Base-by-base conservation (phyloP, 495 filamentous ascomycete species). In the Parmelia sp. region DNA sequence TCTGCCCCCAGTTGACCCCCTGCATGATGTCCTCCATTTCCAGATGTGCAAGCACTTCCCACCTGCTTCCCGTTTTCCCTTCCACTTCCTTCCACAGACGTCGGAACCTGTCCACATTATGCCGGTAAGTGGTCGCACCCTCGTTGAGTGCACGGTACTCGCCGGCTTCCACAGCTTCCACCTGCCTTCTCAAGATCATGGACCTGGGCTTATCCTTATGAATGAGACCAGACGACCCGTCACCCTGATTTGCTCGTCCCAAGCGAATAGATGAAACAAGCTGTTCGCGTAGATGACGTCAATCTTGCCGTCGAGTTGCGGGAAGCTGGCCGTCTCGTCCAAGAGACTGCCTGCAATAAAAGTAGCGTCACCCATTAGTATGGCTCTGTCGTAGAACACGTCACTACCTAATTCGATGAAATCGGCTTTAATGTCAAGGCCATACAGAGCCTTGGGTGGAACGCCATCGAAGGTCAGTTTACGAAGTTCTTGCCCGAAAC, bases 261-360 rank as follows among this genome's bases (percentile, higher is more conserved):
- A 83, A 19, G 63, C 65, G 61, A 86, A 90, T 10, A 88, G 74
- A 61, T 88, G 86, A 53, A 90, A 82, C 68, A 89, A 82, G 0
- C 77, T 78, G 4, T 72, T 73, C 0, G 80, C 78, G 64, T 84
- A 79, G 47, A 86, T 68, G 37, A 89, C 82, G 61, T 87, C 80
- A 0, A 88, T 67, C 53, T 74, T 73, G 8, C 77, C 68, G 31
- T 86, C 66, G 0, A 61, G 62, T 63, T 3, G 73, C 62, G 44
- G 83, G 78, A 63, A 72, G 73, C 8, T 29, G 37, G n/a, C n/a
- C 75, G 58, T 58, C 17, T 69, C 69, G 9, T 88, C 79, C 11
- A 80, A 61, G 57, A 81, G 76, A 2, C 74, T 79, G 21, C 37
- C 59, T 10, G 63, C 58, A 36, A 76, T 73, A 0, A 57, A 69